Evolutionary conservation across 2,329 filamentous ascomycete species (phyloP).

Genomic region (Colletotrichum tropicicola): DNA sequence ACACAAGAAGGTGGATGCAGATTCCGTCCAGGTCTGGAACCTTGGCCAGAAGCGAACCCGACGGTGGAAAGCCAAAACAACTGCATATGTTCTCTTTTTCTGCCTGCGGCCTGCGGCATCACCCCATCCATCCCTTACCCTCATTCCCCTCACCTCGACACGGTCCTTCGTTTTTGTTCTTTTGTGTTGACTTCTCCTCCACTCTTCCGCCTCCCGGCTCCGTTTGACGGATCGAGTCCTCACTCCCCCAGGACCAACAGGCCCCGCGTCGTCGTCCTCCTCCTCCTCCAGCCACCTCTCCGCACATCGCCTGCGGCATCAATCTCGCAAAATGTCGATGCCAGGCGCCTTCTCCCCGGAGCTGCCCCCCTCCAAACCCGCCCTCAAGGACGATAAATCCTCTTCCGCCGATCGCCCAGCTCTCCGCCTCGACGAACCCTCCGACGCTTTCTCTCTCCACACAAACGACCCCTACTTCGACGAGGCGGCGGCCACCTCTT

Average conservation of each 20-base stretch:
- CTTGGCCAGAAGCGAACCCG: not conserved
- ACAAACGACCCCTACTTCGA: slow-evolving; percentile 43
- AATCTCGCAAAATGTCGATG: slow-evolving; percentile 30
- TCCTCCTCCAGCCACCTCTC: not conserved
- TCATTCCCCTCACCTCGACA: not conserved
- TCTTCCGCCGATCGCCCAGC: slow-evolving; percentile 7
- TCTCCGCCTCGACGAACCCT: slow-evolving; percentile 35
- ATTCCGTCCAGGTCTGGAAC: not conserved
- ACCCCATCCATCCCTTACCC: not conserved
- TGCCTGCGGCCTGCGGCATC: slow-evolving; percentile 6
- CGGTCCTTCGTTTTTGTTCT: slow-evolving; percentile 14
- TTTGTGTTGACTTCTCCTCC: not conserved
- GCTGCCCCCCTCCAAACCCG: slow-evolving; percentile 16
- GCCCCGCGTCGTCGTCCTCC: not conserved
- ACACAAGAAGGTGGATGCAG: not conserved
- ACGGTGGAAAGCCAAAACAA: not conserved
- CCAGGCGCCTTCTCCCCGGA: slow-evolving; percentile 32
- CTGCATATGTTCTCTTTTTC: not conserved
- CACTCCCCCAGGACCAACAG: not conserved
- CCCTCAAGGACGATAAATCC: slow-evolving; percentile 8
- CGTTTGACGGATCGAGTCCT: not conserved
- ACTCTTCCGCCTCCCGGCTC: not conserved
- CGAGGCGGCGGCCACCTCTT: slow-evolving; percentile 45
- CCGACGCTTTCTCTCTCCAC: slow-evolving; percentile 38
- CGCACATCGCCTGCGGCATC: not conserved